Evolutionary conservation across 257 asterid genomes (phyloP).

Genomic region (Penstemon davidsonii): DNA sequence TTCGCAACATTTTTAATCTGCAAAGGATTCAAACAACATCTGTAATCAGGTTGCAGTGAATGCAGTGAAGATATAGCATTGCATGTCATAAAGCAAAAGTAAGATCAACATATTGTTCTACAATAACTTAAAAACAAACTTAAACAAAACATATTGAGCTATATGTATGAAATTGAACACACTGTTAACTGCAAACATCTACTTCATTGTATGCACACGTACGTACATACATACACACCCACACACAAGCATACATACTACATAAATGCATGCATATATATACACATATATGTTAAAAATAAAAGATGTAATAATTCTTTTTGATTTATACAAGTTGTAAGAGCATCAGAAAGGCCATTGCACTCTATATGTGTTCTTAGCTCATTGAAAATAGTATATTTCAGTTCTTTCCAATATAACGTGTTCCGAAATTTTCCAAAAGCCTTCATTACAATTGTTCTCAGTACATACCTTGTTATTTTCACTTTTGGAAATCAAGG

Average conservation of each 20-base stretch:
- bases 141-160: neutral
- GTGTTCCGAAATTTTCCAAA: conserved; percentile 18
- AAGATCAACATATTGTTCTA: neutral
- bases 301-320: neutral
- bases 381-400: no score
- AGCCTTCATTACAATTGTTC: neutral
- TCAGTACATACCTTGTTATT: conserved; percentile 3
- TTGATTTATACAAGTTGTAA: neutral
- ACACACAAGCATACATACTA: no score
- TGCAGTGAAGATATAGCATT: neutral
- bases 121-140: conserved; percentile 6
- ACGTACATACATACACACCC: neutral
- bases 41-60: neutral
- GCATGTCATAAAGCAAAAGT: conserved; percentile 14
- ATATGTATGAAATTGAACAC: neutral
- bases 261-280: no score
- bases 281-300: no score
- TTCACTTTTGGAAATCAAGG: conserved; percentile 8
- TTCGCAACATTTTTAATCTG: neutral
- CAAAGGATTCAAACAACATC: conserved; percentile 11
- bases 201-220: neutral
- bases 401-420: neutral
- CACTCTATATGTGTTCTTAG: no score
- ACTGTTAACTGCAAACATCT: neutral
- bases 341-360: neutral